Conservation (phyloP, 352 stramenopile genomes). For the Pythium sp. region DNA sequence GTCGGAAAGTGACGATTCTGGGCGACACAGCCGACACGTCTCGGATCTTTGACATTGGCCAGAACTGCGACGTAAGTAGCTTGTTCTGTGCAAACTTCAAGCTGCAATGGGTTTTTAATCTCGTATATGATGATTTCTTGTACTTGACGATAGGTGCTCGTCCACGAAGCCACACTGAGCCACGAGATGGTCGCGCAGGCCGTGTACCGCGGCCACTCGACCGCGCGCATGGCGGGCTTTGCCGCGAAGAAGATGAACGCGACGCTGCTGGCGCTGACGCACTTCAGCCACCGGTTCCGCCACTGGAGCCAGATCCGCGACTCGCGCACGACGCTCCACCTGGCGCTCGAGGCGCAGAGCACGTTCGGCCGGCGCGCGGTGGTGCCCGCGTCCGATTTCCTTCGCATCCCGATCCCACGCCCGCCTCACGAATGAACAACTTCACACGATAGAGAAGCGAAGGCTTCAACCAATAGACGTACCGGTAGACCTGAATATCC, state of each 20-base stretch:
- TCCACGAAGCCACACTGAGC: constrained; percentile 82
- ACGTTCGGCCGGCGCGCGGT: constrained; percentile 66
- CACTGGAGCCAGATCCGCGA: constrained; percentile 46
- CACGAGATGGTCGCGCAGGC: constrained; percentile 73
- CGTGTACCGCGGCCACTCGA: constrained; percentile 74
- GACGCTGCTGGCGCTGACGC: constrained; percentile 73
- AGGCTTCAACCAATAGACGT: neutral
- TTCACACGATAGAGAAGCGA: neutral
- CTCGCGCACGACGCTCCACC: constrained; percentile 57
- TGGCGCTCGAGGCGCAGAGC: constrained; percentile 62
- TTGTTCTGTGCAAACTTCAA: neutral
- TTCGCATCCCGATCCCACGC: constrained; percentile 72
- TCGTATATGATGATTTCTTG: neutral
- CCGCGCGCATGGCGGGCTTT: constrained; percentile 71
- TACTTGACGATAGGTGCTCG: constrained; percentile 52
- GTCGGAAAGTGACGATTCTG: constrained; percentile 76
- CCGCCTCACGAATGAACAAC: constrained; percentile 23
- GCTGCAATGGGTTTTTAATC: neutral
- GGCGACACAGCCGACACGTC: constrained; percentile 76
- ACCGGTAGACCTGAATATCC: neutral
- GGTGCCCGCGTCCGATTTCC: constrained; percentile 72
- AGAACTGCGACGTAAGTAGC: constrained; percentile 66
- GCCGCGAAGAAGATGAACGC: constrained; percentile 76
- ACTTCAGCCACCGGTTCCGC: constrained; percentile 85
- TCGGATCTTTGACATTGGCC: constrained; percentile 71